These are phyloP conservation scores for Pythium sp. DNA, from an alignment of 352 stramenopile genomes.

Conservation along the genomic window DNA sequence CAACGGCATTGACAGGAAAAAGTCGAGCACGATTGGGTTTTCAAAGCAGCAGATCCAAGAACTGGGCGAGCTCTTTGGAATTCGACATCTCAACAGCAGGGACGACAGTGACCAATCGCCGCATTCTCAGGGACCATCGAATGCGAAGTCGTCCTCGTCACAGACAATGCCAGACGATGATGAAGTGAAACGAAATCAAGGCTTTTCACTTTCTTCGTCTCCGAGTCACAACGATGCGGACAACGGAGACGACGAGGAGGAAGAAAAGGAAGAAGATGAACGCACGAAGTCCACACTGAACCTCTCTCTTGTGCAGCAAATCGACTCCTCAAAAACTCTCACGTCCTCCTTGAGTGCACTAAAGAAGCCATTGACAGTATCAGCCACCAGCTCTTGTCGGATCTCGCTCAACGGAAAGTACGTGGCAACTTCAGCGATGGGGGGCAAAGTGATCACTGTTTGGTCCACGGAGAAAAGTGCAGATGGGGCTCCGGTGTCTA, in stretches of 20 bases:
- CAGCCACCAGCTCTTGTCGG: not conserved
- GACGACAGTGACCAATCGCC: not conserved
- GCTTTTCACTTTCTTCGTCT: not conserved
- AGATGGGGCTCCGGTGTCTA: not conserved
- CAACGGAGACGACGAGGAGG: not conserved
- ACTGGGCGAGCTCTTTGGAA: slow-evolving; percentile 49
- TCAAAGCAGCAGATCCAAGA: slow-evolving; percentile 47
- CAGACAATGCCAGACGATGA: not conserved
- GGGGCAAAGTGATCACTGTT: slow-evolving; percentile 3
- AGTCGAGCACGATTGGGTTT: slow-evolving; percentile 21
- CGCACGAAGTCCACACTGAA: not conserved
- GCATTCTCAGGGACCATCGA: not conserved
- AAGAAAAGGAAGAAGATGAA: not conserved
- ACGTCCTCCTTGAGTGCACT: not conserved
- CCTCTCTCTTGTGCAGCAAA: slow-evolving; percentile 1
- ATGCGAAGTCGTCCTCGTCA: not conserved
- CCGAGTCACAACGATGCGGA: not conserved
- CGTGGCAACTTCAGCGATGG: not conserved
- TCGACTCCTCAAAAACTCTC: not conserved
- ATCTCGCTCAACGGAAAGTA: slow-evolving; percentile 2
- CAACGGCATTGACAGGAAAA: slow-evolving; percentile 4
- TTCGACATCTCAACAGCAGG: slow-evolving; percentile 17
- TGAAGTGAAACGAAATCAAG: not conserved
- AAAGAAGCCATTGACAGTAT: not conserved
- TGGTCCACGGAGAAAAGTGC: not conserved